Conservation (phyloP, 108 stramenopile species). For the Cyclotella distinguenda region DNA sequence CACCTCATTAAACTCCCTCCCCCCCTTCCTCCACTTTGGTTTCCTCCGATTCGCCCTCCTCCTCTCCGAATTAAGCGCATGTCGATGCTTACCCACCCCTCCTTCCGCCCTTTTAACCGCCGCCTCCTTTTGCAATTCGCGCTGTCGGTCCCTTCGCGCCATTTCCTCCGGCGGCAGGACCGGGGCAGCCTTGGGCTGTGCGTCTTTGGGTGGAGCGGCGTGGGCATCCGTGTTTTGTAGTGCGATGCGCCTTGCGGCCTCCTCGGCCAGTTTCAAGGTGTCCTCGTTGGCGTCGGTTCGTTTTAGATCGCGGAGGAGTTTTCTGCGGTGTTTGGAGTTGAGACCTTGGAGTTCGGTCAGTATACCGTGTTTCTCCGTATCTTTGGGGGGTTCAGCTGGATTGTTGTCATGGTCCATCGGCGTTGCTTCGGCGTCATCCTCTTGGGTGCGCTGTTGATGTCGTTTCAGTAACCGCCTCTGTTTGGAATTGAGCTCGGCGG, state of each 20-base stretch:
- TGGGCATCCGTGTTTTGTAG: constrained; percentile 26
- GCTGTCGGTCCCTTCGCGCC: constrained; percentile 69
- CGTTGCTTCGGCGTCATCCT: constrained; percentile 19
- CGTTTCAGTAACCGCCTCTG: constrained; percentile 75
- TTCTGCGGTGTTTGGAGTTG: constrained; percentile 71
- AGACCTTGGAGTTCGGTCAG: constrained; percentile 54
- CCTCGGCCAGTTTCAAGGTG: constrained; percentile 31
- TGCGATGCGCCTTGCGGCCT: constrained; percentile 35
- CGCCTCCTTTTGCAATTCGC: constrained; percentile 69
- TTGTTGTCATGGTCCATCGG: not conserved
- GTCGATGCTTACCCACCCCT: constrained; percentile 37
- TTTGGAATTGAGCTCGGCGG: constrained; percentile 72
- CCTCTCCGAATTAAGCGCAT: constrained; percentile 84
- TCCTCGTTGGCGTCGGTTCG: constrained; percentile 12
- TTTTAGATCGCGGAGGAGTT: constrained; percentile 40
- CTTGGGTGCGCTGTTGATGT: constrained; percentile 48
- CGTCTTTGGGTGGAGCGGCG: constrained; percentile 36
- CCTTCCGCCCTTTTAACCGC: constrained; percentile 59
- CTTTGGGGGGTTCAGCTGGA: constrained; percentile 4
- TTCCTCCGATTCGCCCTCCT: constrained; percentile 84
- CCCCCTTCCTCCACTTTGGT: constrained; percentile 31
- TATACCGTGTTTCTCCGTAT: constrained; percentile 31
- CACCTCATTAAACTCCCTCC: constrained; percentile 40
- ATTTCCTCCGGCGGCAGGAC: constrained; percentile 68
- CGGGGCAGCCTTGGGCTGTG: constrained; percentile 38